phyloP scores from a whole-genome alignment of 352 stramenopile species.

The Thraustochytrium sp. region DNA sequence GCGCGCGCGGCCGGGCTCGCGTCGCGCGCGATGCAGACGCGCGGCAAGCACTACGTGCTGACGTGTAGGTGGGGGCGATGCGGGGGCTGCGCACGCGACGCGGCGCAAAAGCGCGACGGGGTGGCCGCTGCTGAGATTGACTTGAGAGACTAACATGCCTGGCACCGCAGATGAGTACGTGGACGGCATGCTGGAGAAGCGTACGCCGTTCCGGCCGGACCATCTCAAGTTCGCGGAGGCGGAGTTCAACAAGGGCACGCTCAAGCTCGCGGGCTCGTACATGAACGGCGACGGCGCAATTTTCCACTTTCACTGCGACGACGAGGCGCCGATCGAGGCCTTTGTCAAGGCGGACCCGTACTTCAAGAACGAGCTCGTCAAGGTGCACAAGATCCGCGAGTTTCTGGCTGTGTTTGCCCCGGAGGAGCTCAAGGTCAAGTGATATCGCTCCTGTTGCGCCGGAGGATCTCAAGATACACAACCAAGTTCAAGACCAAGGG shows the following conservation, averaged over 20 bases:
- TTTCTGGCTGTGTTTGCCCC: neutral
- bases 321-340: neutral
- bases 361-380: conserved; percentile 27
- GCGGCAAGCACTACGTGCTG: conserved; percentile 7
- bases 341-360: conserved; percentile 31
- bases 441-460: neutral
- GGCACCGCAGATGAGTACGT: conserved; percentile 39
- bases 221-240: conserved; percentile 13
- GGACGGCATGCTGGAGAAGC: conserved; percentile 42
- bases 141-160: neutral
- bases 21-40: neutral
- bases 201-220: neutral
- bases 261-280: conserved; percentile 7
- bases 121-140: neutral
- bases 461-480: neutral
- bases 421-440: neutral
- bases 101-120: neutral
- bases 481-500: neutral
- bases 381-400: conserved; percentile 3
- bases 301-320: conserved; percentile 28
- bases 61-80: neutral
- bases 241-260: neutral
- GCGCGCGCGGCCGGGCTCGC: neutral
- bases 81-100: neutral
- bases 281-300: neutral